These are phyloP conservation scores for Paecilomyces formosus DNA, from an alignment of 2,329 filamentous ascomycete genomes.

Conservation along the genomic window DNA sequence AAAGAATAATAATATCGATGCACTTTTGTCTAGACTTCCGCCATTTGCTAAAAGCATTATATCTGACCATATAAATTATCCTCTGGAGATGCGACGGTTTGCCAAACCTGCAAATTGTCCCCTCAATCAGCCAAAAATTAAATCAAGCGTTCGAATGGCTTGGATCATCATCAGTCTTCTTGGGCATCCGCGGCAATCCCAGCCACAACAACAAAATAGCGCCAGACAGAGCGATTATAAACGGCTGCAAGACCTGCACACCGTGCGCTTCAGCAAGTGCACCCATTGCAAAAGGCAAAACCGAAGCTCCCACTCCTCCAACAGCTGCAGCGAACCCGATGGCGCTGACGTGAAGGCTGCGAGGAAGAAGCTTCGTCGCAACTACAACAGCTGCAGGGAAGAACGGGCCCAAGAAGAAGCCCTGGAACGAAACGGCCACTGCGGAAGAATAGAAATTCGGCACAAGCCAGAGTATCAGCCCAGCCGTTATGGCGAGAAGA, in stretches of 20 bases:
- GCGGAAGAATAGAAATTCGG: constrained; percentile 62
- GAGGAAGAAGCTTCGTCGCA: constrained; percentile 61
- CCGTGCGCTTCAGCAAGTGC: constrained; percentile 56
- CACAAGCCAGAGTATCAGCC: constrained; percentile 69
- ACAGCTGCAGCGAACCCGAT: constrained; percentile 69
- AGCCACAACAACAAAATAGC: not conserved
- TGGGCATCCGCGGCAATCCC: not conserved
- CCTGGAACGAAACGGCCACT: constrained; percentile 58
- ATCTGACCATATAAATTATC: not conserved
- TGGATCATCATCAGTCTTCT: not conserved
- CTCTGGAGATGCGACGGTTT: too few relatives aligned
- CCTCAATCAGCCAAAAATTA: too few relatives aligned
- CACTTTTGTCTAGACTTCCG: not conserved
- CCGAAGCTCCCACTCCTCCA: constrained; percentile 60
- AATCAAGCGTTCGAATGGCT: too few relatives aligned
- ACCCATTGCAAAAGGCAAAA: constrained; percentile 60
- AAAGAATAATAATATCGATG: not conserved
- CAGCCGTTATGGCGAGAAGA: constrained; percentile 49
- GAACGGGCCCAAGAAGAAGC: constrained; percentile 66
- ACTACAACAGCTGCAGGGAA: constrained; percentile 64
- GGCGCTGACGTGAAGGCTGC: constrained; percentile 60
- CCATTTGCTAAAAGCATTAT: not conserved
- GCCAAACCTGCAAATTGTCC: too few relatives aligned
- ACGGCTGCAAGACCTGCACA: constrained; percentile 51
- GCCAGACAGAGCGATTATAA: constrained; percentile 43